These are phyloP conservation scores for Sesbania bispinosa DNA, from an alignment of 306 rosid genomes.

Conservation along the genomic window DNA sequence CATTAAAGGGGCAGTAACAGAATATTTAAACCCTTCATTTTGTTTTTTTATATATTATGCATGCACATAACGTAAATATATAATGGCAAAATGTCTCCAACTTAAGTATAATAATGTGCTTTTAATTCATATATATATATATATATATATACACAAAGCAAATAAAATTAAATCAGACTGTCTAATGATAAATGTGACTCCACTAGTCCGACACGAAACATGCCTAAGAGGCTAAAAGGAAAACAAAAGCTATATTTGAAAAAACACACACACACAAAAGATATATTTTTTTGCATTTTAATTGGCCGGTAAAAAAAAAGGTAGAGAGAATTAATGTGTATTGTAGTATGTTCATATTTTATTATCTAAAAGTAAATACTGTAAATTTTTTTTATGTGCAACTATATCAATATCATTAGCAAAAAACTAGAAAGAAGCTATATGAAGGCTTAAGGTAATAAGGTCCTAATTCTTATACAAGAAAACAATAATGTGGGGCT, in stretches of 20 bases:
- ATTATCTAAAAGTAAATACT: background rate
- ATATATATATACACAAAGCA: no score
- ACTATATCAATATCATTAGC: background rate
- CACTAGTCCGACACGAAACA: background rate
- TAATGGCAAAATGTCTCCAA: background rate
- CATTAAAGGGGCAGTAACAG: background rate
- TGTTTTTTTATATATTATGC: background rate
- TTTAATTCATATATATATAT: background rate
- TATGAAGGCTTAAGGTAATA: background rate
- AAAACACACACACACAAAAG: background rate
- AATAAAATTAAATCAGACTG: background rate
- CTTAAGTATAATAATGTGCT: background rate
- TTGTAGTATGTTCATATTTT: background rate
- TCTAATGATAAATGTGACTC: conserved; percentile 9
- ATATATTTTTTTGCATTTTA: background rate
- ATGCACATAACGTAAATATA: background rate
- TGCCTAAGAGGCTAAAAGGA: background rate
- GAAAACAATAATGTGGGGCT: background rate
- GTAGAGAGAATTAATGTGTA: background rate
- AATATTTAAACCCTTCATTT: background rate
- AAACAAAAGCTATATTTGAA: background rate
- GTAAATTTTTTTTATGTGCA: background rate
- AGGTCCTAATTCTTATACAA: background rate
- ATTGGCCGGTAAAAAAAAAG: background rate
- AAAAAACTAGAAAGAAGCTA: background rate